Evolutionary conservation across 2,329 filamentous ascomycete species (phyloP).

Genomic region (Colletotrichum salicis): DNA sequence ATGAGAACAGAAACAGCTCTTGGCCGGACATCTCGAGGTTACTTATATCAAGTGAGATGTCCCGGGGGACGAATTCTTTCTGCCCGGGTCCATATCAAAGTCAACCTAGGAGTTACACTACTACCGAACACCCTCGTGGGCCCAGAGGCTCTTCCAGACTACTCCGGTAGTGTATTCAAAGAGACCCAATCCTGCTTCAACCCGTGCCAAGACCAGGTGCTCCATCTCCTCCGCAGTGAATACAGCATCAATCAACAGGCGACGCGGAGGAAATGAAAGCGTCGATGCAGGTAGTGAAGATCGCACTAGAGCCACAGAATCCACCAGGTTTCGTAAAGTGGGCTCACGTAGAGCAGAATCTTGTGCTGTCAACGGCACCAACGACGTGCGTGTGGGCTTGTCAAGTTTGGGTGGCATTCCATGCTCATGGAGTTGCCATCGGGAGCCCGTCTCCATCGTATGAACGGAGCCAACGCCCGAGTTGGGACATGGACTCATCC

Average conservation of each 20-base stretch:
- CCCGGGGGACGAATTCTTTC: background rate
- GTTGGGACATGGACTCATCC: constrained; percentile 24
- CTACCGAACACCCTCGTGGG: background rate
- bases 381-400: background rate
- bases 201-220: background rate
- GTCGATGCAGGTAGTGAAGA: constrained; percentile 34
- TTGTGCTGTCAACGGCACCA: background rate
- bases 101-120: constrained; percentile 2
- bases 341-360: constrained; percentile 4
- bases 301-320: constrained; percentile 24
- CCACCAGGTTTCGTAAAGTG: constrained; percentile 24
- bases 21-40: constrained; percentile 8
- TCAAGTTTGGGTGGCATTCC: background rate
- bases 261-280: constrained; percentile 34
- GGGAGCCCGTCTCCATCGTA: background rate
- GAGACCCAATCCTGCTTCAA: background rate
- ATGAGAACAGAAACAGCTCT: background rate
- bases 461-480: constrained; percentile 13
- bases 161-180: background rate
- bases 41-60: constrained; percentile 28
- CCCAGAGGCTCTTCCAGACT: background rate
- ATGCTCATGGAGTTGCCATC: background rate
- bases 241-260: constrained; percentile 30
- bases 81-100: background rate
- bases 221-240: constrained; percentile 19